Evolutionary conservation across 2,329 filamentous ascomycete genomes (phyloP), one percentile per base, ranked within the genome.

Genomic region (Stenocarpella maydis): DNA sequence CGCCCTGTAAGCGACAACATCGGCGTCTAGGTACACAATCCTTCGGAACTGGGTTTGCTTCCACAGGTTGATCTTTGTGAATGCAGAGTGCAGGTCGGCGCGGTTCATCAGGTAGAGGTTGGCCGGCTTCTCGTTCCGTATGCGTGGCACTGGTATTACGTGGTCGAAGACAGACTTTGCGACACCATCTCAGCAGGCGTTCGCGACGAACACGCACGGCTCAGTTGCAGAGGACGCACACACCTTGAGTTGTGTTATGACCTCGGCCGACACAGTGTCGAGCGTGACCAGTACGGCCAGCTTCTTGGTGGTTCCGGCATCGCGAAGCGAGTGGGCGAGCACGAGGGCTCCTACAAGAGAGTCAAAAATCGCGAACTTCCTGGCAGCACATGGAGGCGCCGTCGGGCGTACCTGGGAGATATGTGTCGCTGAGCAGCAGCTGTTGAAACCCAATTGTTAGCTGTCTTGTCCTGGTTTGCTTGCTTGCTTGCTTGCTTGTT

Each of bases 41-140:
- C 92, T 95, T 73, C 91, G 89, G 80, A 95, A 99, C 77, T 97
- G 94, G 3, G 89, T 91, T 80, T 95, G 92, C 73, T 91, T 92
- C 96, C 96, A 99, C 21, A 99, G 86, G 74, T 93, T 90, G 81
- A 99, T 95, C 84, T 99, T 99, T 74, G 96, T 98, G 78, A 98
- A 98, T 72, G 95, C 92, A 34, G 94, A 95, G 77, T 95, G 90
- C 63, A 99, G 86, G 77, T 99, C 96, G 72, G 90, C 88, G 65
- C 96, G 92, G 78, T 94, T 90, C 95, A 99, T 98, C 68, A 98
- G 87, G 79, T 91, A 90, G 68, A 99, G 88, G 77, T 98, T 98
- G 69, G 89, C 90, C 3, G 93, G 92, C 52, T 87, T 88, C 69
- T 88, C 85, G 79, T 95, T 98, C 72, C 87, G 88, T 77, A 98